Evolutionary conservation across 352 stramenopile species (phyloP).

Genomic region (Phytophthora crassamura): DNA sequence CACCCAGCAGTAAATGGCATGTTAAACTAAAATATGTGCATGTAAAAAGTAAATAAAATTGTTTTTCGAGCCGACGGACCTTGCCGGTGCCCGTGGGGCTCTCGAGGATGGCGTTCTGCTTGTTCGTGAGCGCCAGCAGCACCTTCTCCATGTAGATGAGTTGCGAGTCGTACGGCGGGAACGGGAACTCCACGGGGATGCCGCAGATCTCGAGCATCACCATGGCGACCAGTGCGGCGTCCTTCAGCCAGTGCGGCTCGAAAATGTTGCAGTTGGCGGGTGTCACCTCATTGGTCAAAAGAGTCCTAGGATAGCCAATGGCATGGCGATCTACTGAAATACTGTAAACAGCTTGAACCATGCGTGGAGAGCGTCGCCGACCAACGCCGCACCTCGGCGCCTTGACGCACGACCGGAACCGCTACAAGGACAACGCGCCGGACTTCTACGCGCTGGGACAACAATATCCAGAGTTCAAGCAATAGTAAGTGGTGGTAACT

Average conservation of each 20-base stretch:
- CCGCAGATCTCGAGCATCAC: conserved; percentile 88
- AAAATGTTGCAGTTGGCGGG: conserved; percentile 34
- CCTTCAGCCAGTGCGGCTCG: conserved; percentile 1
- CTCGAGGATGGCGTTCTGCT: conserved; percentile 97
- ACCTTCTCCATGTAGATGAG: conserved; percentile 98
- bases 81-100: conserved; percentile 98
- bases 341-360: too few relatives aligned
- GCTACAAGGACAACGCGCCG: conserved; percentile 68
- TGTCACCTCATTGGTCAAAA: conserved; percentile 12
- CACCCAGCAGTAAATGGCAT: background rate
- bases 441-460: conserved; percentile 82
- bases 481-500: conserved; percentile 55
- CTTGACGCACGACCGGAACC: conserved; percentile 74
- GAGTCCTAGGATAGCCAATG: too few relatives aligned
- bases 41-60: background rate
- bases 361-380: conserved; percentile 58
- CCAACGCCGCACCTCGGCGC: conserved; percentile 71
- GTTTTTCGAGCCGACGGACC: conserved; percentile 35
- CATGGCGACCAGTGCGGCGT: conserved; percentile 36
- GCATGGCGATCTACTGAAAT: too few relatives aligned
- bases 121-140: conserved; percentile 88
- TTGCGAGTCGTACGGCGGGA: conserved; percentile 97
- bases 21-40: background rate
- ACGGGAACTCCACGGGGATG: conserved; percentile 96
- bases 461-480: conserved; percentile 63